Conservation (phyloP, 768 basidiomycete genomes). For the Termitomyces sp. region DNA sequence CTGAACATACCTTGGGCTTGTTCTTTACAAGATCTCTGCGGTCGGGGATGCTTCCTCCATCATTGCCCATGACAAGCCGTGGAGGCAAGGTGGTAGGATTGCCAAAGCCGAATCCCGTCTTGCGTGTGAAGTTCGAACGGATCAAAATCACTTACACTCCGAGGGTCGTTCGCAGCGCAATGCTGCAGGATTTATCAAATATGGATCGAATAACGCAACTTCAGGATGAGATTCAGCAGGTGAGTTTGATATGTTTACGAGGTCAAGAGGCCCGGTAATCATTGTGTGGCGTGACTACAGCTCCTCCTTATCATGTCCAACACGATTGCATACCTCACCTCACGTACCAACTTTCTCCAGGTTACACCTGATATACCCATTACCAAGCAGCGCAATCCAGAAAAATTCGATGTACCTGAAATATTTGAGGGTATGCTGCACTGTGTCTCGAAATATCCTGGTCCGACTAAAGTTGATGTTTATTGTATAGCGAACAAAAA, state of each 20-base stretch:
- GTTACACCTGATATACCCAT: slow-evolving; percentile 79
- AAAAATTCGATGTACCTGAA: slow-evolving; percentile 69
- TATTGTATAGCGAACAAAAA: slow-evolving; percentile 71
- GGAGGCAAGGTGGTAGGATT: not conserved
- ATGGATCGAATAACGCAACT: slow-evolving; percentile 97
- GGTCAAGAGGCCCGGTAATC: not conserved
- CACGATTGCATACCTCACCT: slow-evolving; percentile 75
- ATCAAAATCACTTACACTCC: not conserved
- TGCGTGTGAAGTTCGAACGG: slow-evolving; percentile 6
- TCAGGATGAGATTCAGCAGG: slow-evolving; percentile 92
- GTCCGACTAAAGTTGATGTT: not conserved
- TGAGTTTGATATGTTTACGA: slow-evolving; percentile 17
- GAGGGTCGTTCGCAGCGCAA: slow-evolving; percentile 51
- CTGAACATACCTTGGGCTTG: slow-evolving; percentile 57
- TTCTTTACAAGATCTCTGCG: slow-evolving; percentile 73
- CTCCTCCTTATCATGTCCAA: slow-evolving; percentile 88
- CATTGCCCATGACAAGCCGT: slow-evolving; percentile 76
- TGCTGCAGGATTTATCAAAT: slow-evolving; percentile 90
- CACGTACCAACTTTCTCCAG: slow-evolving; percentile 72
- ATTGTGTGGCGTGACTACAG: too few relatives aligned
- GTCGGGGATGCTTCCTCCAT: slow-evolving; percentile 87
- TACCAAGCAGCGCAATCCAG: slow-evolving; percentile 71
- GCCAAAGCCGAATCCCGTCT: not conserved
- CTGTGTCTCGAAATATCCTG: not conserved
- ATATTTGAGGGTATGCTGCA: slow-evolving; percentile 65